phyloP scores from a whole-genome alignment of 2,329 filamentous ascomycete genomes.

The Pestalotiopsis sp. region DNA sequence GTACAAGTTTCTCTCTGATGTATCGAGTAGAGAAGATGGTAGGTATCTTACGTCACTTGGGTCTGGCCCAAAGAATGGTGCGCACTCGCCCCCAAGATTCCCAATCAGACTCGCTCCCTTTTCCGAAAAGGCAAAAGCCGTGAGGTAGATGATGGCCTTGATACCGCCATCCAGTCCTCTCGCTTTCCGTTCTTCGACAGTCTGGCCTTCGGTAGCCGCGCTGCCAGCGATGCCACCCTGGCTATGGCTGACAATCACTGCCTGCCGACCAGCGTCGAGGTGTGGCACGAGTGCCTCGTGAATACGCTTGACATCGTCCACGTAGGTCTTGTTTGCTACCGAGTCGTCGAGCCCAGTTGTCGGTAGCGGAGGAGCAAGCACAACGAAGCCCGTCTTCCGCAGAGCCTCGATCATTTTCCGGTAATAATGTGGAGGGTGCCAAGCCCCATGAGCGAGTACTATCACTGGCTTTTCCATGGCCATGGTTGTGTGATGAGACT shows the following conservation, averaged over 20 bases:
- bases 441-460: conserved; percentile 24
- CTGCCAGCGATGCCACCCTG: conserved; percentile 33
- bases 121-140: conserved; percentile 25
- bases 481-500: background rate
- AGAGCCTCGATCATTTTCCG: conserved; percentile 21
- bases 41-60: background rate
- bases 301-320: conserved; percentile 23
- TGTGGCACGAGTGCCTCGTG: conserved; percentile 19
- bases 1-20: background rate
- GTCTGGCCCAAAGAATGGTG: background rate
- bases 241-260: conserved; percentile 25
- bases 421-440: conserved; percentile 22
- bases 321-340: conserved; percentile 23
- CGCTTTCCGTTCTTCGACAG: conserved; percentile 24
- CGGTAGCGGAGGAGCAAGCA: conserved; percentile 15
- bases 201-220: conserved; percentile 24
- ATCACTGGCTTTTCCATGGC: conserved; percentile 18
- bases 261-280: conserved; percentile 23
- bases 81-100: conserved; percentile 14
- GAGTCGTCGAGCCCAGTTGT: conserved; percentile 22
- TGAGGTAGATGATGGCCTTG: conserved; percentile 27
- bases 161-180: conserved; percentile 29
- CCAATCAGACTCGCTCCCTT: conserved; percentile 18
- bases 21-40: background rate
- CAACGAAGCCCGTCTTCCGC: conserved; percentile 19